phyloP scores from a whole-genome alignment of 768 basidiomycete genomes.

The Suillus plorans region DNA sequence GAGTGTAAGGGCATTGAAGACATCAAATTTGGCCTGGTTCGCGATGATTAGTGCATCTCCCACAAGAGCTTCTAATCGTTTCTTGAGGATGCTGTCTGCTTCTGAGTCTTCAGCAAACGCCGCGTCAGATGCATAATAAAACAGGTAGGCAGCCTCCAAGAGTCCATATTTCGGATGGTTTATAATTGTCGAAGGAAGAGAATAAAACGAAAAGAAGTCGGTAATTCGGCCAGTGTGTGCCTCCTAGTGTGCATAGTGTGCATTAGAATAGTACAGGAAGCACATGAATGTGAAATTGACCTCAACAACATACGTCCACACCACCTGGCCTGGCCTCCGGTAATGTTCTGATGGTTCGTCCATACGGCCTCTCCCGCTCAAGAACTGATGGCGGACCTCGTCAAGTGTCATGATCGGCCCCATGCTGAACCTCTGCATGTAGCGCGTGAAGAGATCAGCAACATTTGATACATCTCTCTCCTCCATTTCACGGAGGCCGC shows the following conservation, averaged over 20 bases:
- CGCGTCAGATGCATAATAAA: slow-evolving; percentile 87
- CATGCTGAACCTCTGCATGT: slow-evolving; percentile 87
- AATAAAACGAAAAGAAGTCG: slow-evolving; percentile 97
- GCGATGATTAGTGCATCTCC: slow-evolving; percentile 82
- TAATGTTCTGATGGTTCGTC: slow-evolving; percentile 36
- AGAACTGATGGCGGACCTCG: slow-evolving; percentile 84
- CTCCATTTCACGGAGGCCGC: slow-evolving; percentile 87
- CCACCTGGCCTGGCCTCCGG: slow-evolving; percentile 77
- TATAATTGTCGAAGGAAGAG: slow-evolving; percentile 92
- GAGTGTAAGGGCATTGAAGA: slow-evolving; percentile 91
- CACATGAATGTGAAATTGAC: slow-evolving; percentile 37
- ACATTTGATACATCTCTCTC: slow-evolving; percentile 74
- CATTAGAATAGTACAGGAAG: slow-evolving; percentile 1
- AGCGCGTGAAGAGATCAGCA: slow-evolving; percentile 66
- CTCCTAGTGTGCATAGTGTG: slow-evolving; percentile 49
- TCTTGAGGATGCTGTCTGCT: slow-evolving; percentile 60
- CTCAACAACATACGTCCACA: slow-evolving; percentile 97
- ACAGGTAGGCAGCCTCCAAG: slow-evolving; percentile 93
- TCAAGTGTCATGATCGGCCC: slow-evolving; percentile 69
- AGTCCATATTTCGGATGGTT: slow-evolving; percentile 64
- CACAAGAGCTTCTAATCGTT: slow-evolving; percentile 68
- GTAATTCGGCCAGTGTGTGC: slow-evolving; percentile 81
- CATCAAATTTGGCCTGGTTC: slow-evolving; percentile 86
- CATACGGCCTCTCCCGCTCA: slow-evolving; percentile 72
- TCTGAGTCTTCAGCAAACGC: slow-evolving; percentile 65